A percentile compares a stretch with the other conserved stretches of the same genome.
Conservation (phyloP, 768 basidiomycete species). For the Termitomyces sp. region DNA sequence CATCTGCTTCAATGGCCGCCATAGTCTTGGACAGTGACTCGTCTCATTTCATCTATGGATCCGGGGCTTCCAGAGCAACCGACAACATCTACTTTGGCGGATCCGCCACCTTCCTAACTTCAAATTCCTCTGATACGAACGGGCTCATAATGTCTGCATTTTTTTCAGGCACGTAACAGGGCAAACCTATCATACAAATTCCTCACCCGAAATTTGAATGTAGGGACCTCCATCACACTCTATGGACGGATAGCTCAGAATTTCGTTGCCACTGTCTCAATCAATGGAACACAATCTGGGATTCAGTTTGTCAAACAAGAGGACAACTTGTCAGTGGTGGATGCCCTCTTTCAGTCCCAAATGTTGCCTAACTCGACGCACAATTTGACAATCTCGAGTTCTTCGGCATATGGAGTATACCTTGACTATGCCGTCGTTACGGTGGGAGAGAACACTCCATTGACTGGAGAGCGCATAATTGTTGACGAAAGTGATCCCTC, state of each 20-base stretch:
- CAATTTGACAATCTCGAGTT: background rate
- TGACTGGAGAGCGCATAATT: background rate
- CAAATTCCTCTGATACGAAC: background rate
- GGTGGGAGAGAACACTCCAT: background rate
- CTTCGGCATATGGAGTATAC: background rate
- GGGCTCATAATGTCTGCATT: background rate
- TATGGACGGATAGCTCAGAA: background rate
- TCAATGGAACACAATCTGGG: background rate
- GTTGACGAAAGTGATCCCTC: background rate
- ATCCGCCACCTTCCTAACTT: background rate
- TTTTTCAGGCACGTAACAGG: background rate
- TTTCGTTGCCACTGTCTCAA: background rate
- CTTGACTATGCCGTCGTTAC: background rate
- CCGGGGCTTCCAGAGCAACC: background rate
- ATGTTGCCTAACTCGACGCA: background rate
- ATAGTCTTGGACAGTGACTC: background rate
- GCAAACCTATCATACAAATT: background rate
- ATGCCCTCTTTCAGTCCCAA: background rate
- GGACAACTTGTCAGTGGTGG: background rate
- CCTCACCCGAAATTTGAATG: background rate
- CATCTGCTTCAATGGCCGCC: background rate
- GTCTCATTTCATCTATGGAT: background rate
- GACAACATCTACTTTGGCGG: background rate
- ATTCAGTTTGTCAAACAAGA: background rate
- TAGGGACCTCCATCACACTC: background rate